phyloP scores from a whole-genome alignment of 164 flowering plant genomes.

The Protea cynaroides region DNA sequence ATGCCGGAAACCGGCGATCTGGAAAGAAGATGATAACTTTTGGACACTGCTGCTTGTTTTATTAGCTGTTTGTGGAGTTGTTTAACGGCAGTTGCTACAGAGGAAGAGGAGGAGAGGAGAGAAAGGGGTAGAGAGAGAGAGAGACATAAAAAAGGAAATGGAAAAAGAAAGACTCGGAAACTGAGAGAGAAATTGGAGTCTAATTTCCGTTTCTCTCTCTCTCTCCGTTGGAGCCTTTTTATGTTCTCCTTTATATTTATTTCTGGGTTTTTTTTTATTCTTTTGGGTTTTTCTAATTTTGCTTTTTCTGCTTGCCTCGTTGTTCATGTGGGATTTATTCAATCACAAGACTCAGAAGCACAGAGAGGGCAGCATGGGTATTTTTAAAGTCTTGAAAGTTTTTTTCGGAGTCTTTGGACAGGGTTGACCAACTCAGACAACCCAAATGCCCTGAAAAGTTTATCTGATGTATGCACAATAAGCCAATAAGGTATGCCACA shows the following conservation, averaged over 20 bases:
- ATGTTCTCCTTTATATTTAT: conserved; percentile 9
- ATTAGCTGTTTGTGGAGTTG: neutral
- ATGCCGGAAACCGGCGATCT: conserved; percentile 33
- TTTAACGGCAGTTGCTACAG: neutral
- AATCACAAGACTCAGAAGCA: no score
- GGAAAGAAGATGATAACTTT: neutral
- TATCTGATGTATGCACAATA: conserved; percentile 2
- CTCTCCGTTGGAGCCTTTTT: conserved; percentile 10
- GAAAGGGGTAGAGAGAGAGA: conserved; percentile 7
- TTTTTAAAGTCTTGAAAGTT: conserved; percentile 18
- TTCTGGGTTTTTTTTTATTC: conserved; percentile 1
- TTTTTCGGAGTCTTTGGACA: conserved; percentile 17
- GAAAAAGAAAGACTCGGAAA: conserved; percentile 9
- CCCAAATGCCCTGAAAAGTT: conserved; percentile 12
- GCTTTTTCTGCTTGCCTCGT: conserved; percentile 22
- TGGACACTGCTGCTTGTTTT: conserved; percentile 1
- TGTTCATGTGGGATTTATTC: conserved; percentile 27
- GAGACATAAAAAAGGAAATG: neutral
- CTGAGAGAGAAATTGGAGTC: no score
- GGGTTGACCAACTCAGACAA: conserved; percentile 30
- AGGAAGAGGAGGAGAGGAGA: neutral
- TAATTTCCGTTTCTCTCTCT: conserved; percentile 3
- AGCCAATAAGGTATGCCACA: conserved; percentile 4
- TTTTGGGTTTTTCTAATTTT: neutral
- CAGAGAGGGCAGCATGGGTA: conserved; percentile 32